A percentile compares a stretch with the other conserved stretches of the same genome.
These are phyloP conservation scores for Paramecium caudatum DNA, from an alignment of 73 alveolate species.

Conservation along the genomic window DNA sequence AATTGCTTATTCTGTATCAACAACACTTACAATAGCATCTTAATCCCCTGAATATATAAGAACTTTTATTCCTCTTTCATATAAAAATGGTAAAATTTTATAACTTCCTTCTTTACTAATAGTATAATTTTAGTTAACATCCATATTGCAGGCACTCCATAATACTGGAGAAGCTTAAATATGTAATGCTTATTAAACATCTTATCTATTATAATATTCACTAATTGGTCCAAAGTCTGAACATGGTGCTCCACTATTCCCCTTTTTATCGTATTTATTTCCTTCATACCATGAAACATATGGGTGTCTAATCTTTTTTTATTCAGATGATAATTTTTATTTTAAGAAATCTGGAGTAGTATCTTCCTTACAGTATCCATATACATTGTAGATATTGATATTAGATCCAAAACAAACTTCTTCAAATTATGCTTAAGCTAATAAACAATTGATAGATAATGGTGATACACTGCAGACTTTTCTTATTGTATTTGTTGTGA, in stretches of 20 bases:
- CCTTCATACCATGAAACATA: constrained; percentile 38
- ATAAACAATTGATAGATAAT: not conserved
- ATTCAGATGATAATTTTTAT: not conserved
- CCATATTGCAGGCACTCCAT: constrained; percentile 55
- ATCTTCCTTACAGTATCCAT: constrained; percentile 63
- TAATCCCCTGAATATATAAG: constrained; percentile 86
- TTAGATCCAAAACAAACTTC: constrained; percentile 20
- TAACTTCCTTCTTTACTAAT: constrained; percentile 70
- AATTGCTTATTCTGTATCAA: constrained; percentile 82
- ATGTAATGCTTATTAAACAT: constrained; percentile 53
- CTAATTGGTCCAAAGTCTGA: constrained; percentile 73
- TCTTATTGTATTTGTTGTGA: constrained; percentile 14
- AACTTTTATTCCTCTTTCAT: constrained; percentile 76
- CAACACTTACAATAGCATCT: constrained; percentile 85
- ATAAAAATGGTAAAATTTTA: constrained; percentile 74
- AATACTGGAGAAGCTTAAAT: not conserved
- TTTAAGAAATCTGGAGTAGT: not conserved
- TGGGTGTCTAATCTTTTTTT: not conserved
- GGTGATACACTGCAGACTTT: not conserved
- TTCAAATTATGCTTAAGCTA: constrained; percentile 15
- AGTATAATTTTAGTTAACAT: not conserved
- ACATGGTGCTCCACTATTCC: constrained; percentile 74
- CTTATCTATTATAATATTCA: not conserved
- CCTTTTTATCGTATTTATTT: constrained; percentile 30
- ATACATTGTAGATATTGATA: constrained; percentile 28